Percentiles rank a stretch among this genome's conserved stretches.
Conservation (phyloP, 2,329 filamentous ascomycete genomes). For the Metarhizium rileyi region DNA sequence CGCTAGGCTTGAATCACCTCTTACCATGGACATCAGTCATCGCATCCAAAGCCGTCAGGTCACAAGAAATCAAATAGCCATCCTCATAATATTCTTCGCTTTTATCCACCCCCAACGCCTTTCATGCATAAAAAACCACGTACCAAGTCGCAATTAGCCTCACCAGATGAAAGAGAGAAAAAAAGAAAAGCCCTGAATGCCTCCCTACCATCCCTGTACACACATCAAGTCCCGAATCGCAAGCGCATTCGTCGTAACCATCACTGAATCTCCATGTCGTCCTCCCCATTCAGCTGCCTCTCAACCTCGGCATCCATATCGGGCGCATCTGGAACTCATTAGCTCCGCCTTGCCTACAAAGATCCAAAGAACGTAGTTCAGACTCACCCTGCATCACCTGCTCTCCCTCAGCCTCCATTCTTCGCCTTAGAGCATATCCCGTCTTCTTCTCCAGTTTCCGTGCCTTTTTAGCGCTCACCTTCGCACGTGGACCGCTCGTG, state of each 20-base stretch:
- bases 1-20: neutral
- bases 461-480: slow-evolving; percentile 44
- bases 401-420: slow-evolving; percentile 39
- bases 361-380: neutral
- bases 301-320: slow-evolving; percentile 2
- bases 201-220: neutral
- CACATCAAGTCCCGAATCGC: neutral
- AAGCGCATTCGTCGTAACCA: neutral
- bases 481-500: slow-evolving; percentile 42
- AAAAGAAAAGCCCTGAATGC: neutral
- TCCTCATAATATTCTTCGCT: neutral
- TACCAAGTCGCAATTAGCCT: neutral
- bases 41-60: neutral
- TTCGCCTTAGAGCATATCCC: slow-evolving; percentile 41
- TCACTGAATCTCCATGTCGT: slow-evolving; percentile 14
- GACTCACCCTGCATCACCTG: slow-evolving; percentile 37
- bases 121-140: neutral
- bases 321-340: slow-evolving; percentile 11
- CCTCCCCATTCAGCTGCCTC: slow-evolving; percentile 10
- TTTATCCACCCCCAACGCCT: neutral
- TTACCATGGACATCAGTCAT: neutral
- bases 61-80: neutral
- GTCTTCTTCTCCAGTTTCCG: slow-evolving; percentile 46
- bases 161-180: too few relatives aligned
- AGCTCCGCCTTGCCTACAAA: neutral